Conservation (phyloP, 2,329 filamentous ascomycete species). For the Stemphylium vesicarium region DNA sequence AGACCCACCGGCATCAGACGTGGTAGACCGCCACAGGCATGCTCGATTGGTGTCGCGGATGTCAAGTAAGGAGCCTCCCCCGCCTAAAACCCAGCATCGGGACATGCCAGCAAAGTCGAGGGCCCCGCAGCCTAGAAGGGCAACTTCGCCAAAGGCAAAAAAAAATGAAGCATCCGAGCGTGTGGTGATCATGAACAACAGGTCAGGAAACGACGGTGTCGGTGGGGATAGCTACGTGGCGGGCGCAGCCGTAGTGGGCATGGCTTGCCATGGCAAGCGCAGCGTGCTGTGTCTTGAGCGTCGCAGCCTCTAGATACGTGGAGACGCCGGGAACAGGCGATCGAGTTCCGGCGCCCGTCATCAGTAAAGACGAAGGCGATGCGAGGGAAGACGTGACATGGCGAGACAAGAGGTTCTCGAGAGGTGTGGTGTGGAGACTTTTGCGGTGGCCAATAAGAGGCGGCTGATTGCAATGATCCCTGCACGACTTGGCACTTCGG, state of each 20-base stretch:
- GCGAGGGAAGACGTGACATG: slow-evolving; percentile 1
- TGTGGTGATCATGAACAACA: slow-evolving; percentile 3
- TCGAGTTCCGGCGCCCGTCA: slow-evolving; percentile 2
- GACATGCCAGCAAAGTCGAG: slow-evolving; percentile 13
- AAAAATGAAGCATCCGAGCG: slow-evolving; percentile 11
- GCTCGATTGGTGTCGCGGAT: slow-evolving; percentile 6
- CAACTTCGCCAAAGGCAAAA: neutral
- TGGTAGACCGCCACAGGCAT: slow-evolving; percentile 15
- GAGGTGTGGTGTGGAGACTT: slow-evolving; percentile 3
- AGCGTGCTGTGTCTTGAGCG: slow-evolving; percentile 5
- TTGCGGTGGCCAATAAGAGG: slow-evolving; percentile 13
- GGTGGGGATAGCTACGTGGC: slow-evolving; percentile 16
- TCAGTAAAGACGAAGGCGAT: neutral
- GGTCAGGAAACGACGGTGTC: slow-evolving; percentile 7
- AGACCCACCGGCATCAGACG: slow-evolving; percentile 15
- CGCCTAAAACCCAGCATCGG: slow-evolving; percentile 4
- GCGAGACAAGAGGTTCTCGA: neutral
- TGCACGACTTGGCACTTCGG: slow-evolving; percentile 14
- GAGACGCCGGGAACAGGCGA: slow-evolving; percentile 5
- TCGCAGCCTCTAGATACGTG: slow-evolving; percentile 4
- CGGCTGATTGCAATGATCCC: slow-evolving; percentile 22
- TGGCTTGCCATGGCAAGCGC: slow-evolving; percentile 8
- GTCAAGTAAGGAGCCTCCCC: slow-evolving; percentile 7
- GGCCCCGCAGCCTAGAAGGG: slow-evolving; percentile 4
- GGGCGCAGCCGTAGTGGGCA: slow-evolving; percentile 12